Evolutionary conservation across 169 alveolate genomes (phyloP), one percentile per base, ranked within the genome.

Genomic region (Cryptosporidium baileyi): DNA sequence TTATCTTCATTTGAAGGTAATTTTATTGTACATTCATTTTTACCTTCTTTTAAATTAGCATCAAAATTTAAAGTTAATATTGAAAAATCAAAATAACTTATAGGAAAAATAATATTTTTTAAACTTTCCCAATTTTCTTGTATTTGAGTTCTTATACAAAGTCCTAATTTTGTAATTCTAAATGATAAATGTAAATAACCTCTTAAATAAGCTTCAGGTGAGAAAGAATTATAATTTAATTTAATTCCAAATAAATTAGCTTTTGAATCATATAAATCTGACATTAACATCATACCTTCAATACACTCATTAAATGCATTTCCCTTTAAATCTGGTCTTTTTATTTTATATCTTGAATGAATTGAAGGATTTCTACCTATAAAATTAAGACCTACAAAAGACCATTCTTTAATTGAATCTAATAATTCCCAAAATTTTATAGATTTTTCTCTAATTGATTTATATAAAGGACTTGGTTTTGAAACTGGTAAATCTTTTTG

Each of bases 131-230:
- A 74, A 34, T 74, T 51, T 17, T 54, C 60, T n/a, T 67, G 11
- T 7, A 74, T 74, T 4, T 51, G 32, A n/a, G 65, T 74, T 28
- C 85, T 74, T 26, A 74, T 24, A 74, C 85, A 74, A 22, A 74
- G 36, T 36, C 85, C 85, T 7, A 74, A 54, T 38, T 44, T 74
- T 13, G 74, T 13, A 34, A 74, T 22, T 38, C 85, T 51, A 28
- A 74, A 74, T 32, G 85, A 74, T 52, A 74, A 67, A 36, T 74
- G 67, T 1, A 74, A 34, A 38, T 54, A 74, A 4, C 85, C 85
- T 38, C 85, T 74, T 47, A 74, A 41, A 40, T 74, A 74, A 36
- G 85, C 26, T 41, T 74, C 85, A 8, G 85, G 85, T 8, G 85
- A 74, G 43, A 74, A 74, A 6, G 74, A 74, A 51, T 74, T 28